phyloP scores from a whole-genome alignment of 2,329 filamentous ascomycete species.

The Acephala macrosclerotiorum region DNA sequence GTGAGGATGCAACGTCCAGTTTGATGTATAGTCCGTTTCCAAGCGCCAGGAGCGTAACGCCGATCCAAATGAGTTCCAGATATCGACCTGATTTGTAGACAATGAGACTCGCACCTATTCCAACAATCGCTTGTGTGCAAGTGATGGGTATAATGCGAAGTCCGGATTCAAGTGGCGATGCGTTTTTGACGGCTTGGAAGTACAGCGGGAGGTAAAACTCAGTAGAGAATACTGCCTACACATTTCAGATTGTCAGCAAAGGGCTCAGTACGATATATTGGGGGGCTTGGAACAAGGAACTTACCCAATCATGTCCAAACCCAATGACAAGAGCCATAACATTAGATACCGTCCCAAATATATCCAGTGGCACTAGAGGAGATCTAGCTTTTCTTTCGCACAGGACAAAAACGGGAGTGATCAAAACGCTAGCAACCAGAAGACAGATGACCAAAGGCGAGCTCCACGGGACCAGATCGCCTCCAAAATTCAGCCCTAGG shows the following conservation, averaged over 20 bases:
- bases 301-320: constrained; percentile 63
- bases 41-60: constrained; percentile 64
- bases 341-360: constrained; percentile 73
- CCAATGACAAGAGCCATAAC: constrained; percentile 70
- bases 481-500: constrained; percentile 82
- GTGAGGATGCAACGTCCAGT: constrained; percentile 61
- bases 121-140: background rate
- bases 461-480: constrained; percentile 74
- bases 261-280: no score
- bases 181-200: constrained; percentile 63
- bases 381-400: constrained; percentile 76
- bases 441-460: constrained; percentile 79
- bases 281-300: no score
- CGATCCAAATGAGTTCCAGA: constrained; percentile 62
- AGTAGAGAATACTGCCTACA: constrained; percentile 12
- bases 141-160: constrained; percentile 48
- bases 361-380: constrained; percentile 75
- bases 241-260: constrained; percentile 53
- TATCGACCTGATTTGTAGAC: constrained; percentile 71
- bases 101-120: constrained; percentile 57
- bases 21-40: constrained; percentile 70
- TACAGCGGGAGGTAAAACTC: constrained; percentile 59
- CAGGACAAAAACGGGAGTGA: constrained; percentile 66
- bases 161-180: constrained; percentile 70
- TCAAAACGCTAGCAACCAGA: constrained; percentile 74